phyloP scores from a whole-genome alignment of 2,329 filamentous ascomycete species.

The Chaetothyriales sp. region DNA sequence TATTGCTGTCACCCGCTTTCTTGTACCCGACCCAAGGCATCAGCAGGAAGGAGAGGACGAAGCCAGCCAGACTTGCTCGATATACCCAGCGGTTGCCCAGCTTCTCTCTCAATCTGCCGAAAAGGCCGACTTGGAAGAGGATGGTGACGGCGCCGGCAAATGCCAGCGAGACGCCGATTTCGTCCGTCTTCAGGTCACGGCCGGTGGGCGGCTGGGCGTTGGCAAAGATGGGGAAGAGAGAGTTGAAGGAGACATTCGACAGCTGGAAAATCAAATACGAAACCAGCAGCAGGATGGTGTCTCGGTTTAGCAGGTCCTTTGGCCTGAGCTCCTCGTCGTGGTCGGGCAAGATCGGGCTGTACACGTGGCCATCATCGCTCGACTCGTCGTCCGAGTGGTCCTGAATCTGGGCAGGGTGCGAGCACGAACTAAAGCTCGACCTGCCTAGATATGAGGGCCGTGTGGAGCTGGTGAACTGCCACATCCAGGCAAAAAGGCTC shows the following conservation, averaged over 20 bases:
- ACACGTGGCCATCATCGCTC: slow-evolving; percentile 30
- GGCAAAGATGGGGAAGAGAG: slow-evolving; percentile 84
- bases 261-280: slow-evolving; percentile 91
- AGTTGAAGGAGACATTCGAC: slow-evolving; percentile 88
- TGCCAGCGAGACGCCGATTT: slow-evolving; percentile 72
- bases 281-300: slow-evolving; percentile 63
- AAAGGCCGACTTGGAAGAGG: slow-evolving; percentile 73
- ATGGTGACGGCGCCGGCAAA: slow-evolving; percentile 77
- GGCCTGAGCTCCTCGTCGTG: slow-evolving; percentile 35
- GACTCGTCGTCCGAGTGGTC: slow-evolving; percentile 13
- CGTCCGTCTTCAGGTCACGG: slow-evolving; percentile 56
- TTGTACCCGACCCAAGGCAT: slow-evolving; percentile 85
- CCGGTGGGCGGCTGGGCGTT: slow-evolving; percentile 61
- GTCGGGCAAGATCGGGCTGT: slow-evolving; percentile 24
- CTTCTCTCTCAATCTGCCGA: slow-evolving; percentile 59
- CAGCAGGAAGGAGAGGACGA: slow-evolving; percentile 65
- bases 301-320: slow-evolving; percentile 56
- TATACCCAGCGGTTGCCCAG: slow-evolving; percentile 81
- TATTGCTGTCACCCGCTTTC: slow-evolving; percentile 36
- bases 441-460: slow-evolving; percentile 42
- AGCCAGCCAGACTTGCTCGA: slow-evolving; percentile 58
- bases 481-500: slow-evolving; percentile 50
- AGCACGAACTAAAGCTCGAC: slow-evolving; percentile 1
- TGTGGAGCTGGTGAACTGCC: slow-evolving; percentile 49
- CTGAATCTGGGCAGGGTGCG: slow-evolving; percentile 1